These are phyloP conservation scores for Xylaria telfairii DNA, from an alignment of 495 filamentous ascomycete genomes.

Conservation along the genomic window DNA sequence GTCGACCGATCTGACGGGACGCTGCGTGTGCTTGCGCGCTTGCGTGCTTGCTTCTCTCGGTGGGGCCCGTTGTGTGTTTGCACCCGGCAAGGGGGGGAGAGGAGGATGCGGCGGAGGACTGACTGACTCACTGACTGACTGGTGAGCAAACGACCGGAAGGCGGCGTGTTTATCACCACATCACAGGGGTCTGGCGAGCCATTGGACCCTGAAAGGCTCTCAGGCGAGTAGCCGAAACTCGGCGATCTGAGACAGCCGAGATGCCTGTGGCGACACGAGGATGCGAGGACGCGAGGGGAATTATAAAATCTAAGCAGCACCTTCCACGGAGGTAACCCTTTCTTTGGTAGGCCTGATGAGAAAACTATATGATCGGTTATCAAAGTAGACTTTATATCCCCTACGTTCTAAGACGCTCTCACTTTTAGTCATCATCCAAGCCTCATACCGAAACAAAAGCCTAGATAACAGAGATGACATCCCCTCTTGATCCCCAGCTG, in stretches of 20 bases:
- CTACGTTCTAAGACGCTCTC: background rate
- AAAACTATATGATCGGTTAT: background rate
- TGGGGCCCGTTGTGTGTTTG: slow-evolving; percentile 17
- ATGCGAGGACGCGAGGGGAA: background rate
- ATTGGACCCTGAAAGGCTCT: background rate
- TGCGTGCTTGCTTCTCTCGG: slow-evolving; percentile 20
- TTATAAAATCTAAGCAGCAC: background rate
- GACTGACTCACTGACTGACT: too few relatives aligned
- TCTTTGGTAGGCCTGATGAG: too few relatives aligned
- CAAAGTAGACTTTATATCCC: background rate
- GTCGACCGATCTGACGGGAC: slow-evolving; percentile 18
- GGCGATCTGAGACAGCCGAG: background rate
- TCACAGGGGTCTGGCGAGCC: background rate
- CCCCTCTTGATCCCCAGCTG: slow-evolving; percentile 49
- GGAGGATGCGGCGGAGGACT: too few relatives aligned
- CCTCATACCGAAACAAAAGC: background rate
- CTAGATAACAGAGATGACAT: slow-evolving; percentile 42
- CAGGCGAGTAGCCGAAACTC: background rate
- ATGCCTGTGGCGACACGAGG: background rate
- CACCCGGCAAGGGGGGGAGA: background rate
- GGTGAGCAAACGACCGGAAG: slow-evolving; percentile 1
- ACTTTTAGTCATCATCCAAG: background rate
- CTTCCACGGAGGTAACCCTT: background rate
- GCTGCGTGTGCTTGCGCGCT: background rate
- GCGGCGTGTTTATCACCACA: background rate